These are phyloP conservation scores for Rosellinia necatrix DNA, from an alignment of 2,329 filamentous ascomycete species.

Conservation along the genomic window DNA sequence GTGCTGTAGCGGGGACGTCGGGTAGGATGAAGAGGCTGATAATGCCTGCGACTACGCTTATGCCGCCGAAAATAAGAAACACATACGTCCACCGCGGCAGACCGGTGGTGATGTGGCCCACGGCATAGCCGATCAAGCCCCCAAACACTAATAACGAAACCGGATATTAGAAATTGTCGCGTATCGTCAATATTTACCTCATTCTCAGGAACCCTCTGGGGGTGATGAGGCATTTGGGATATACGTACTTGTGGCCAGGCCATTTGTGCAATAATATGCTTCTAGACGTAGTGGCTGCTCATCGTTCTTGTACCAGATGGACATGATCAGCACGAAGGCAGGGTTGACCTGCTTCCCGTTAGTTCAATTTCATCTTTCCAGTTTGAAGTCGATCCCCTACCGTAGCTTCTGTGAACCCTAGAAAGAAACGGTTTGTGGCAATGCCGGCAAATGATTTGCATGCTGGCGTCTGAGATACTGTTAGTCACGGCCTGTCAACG, in stretches of 20 bases:
- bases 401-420: slow-evolving; percentile 61
- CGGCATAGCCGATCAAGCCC: slow-evolving; percentile 61
- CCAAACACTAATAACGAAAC: slow-evolving; percentile 57
- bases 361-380: neutral
- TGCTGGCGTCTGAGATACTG: slow-evolving; percentile 45
- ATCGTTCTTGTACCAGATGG: slow-evolving; percentile 45
- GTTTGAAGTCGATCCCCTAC: slow-evolving; percentile 20
- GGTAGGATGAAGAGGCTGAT: slow-evolving; percentile 62
- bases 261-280: slow-evolving; percentile 58
- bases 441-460: slow-evolving; percentile 60
- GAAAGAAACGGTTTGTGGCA: slow-evolving; percentile 59
- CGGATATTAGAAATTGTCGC: neutral
- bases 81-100: slow-evolving; percentile 44
- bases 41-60: slow-evolving; percentile 60
- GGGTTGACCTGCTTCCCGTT: slow-evolving; percentile 51
- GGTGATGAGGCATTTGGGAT: too few species aligned
- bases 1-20: slow-evolving; percentile 65
- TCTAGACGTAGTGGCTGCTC: slow-evolving; percentile 59
- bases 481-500: neutral
- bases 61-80: slow-evolving; percentile 62
- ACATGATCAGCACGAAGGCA: slow-evolving; percentile 45
- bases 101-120: slow-evolving; percentile 58
- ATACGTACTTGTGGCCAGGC: slow-evolving; percentile 17
- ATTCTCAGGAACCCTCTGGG: neutral
- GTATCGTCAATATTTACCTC: neutral